A percentile compares a stretch with the other conserved stretches of the same genome.
Evolutionary conservation across 2,329 filamentous ascomycete genomes (phyloP).

Genomic region (Madurella mycetomatis): DNA sequence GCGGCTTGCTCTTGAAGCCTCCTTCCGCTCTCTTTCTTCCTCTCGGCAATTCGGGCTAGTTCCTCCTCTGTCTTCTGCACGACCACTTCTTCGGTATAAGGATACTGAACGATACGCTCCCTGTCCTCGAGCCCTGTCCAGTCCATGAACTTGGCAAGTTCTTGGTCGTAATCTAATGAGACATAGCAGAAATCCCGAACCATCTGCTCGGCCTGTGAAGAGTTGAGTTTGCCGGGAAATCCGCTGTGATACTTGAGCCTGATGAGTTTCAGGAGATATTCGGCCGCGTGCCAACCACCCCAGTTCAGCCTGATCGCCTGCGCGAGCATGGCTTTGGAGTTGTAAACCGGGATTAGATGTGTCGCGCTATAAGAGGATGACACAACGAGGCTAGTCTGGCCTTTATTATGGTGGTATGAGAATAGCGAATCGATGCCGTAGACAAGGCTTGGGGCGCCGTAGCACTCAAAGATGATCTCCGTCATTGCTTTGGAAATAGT

Average conservation of each 20-base stretch:
- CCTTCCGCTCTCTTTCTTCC: slow-evolving; percentile 89
- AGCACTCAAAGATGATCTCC: slow-evolving; percentile 95
- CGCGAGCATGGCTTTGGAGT: slow-evolving; percentile 75
- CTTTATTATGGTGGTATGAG: slow-evolving; percentile 88
- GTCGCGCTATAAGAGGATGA: slow-evolving; percentile 92
- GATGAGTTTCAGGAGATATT: slow-evolving; percentile 87
- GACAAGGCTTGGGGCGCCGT: slow-evolving; percentile 80
- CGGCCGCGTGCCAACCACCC: slow-evolving; percentile 85
- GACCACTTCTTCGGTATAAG: slow-evolving; percentile 85
- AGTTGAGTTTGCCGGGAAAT: slow-evolving; percentile 80
- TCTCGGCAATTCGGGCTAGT: slow-evolving; percentile 81
- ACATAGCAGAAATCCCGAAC: slow-evolving; percentile 87
- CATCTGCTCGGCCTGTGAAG: slow-evolving; percentile 82
- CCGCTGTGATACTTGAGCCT: slow-evolving; percentile 80
- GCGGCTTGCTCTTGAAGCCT: slow-evolving; percentile 92
- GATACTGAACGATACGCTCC: slow-evolving; percentile 85
- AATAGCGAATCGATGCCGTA: slow-evolving; percentile 97
- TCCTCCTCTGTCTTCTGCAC: slow-evolving; percentile 94
- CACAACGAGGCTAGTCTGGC: slow-evolving; percentile 79
- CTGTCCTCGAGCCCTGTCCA: slow-evolving; percentile 90
- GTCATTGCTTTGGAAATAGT: slow-evolving; percentile 68
- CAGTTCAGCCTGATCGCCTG: slow-evolving; percentile 90
- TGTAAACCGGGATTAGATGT: slow-evolving; percentile 88
- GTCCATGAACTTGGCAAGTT: slow-evolving; percentile 73
- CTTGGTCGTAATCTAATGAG: slow-evolving; percentile 74